Conservation (phyloP, 495 filamentous ascomycete genomes). For the Usnea hakonensis region DNA sequence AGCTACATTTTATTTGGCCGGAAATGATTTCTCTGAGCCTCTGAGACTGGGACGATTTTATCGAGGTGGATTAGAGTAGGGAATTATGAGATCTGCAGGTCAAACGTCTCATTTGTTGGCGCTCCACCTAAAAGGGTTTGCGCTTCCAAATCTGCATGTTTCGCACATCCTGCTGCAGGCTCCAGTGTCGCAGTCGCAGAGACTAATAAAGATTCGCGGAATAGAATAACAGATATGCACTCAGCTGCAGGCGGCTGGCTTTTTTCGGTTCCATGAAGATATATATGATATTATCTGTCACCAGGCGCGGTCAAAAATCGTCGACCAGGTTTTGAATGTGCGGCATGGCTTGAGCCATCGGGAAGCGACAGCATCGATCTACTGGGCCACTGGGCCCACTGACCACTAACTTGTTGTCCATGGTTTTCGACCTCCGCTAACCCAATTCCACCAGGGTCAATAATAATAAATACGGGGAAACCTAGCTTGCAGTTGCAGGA, state of each 20-base stretch:
- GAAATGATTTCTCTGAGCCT: no score
- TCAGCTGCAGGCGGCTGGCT: not conserved
- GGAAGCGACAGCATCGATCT: conserved; percentile 1
- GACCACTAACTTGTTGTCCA: no score
- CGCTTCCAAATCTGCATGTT: conserved; percentile 1
- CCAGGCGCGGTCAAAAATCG: not conserved
- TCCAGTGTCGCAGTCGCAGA: not conserved
- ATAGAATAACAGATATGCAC: not conserved
- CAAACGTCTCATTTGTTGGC: not conserved
- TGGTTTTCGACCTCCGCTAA: not conserved
- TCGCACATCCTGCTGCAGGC: no score
- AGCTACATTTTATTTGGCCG: no score
- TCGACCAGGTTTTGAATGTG: conserved; percentile 1
- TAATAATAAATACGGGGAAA: not conserved
- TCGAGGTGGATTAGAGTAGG: no score
- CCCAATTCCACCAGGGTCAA: not conserved
- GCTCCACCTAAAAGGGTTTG: not conserved
- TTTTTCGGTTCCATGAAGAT: not conserved
- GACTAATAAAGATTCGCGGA: not conserved
- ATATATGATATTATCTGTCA: not conserved
- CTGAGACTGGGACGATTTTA: no score
- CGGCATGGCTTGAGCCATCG: conserved; percentile 1
- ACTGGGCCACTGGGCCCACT: not conserved
- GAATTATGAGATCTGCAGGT: not conserved
- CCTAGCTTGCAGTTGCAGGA: not conserved